Percentiles rank a stretch among this genome's conserved stretches.
phyloP scores from a whole-genome alignment of 139 green algal species.

The Coccomyxa sp. region DNA sequence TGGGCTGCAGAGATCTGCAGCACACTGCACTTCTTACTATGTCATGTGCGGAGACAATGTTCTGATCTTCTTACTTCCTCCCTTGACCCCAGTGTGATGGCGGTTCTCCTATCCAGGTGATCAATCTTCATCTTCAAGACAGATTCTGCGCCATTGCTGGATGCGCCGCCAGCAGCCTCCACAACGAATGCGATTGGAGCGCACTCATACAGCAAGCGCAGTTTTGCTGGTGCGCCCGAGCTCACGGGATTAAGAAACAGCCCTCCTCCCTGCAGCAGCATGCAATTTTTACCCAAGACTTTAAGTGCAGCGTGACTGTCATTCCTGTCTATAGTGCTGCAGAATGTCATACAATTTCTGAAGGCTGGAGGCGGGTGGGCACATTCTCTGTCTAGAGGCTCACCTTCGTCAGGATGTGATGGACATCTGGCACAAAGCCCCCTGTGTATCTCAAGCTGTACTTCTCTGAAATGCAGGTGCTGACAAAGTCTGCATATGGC shows the following conservation, averaged over 20 bases:
- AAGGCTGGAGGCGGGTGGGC: not conserved
- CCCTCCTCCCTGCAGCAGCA: constrained; percentile 55
- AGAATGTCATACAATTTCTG: not conserved
- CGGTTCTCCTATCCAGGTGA: constrained; percentile 2
- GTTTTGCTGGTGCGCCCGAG: constrained; percentile 57
- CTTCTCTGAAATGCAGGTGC: constrained; percentile 42
- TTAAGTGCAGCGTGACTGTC: not conserved
- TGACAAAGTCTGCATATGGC: constrained; percentile 57
- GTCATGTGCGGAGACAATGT: no score
- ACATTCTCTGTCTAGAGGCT: not conserved
- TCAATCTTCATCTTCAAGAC: constrained; percentile 43
- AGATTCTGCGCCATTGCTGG: constrained; percentile 30
- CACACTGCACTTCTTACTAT: no score
- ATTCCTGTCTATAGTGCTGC: not conserved
- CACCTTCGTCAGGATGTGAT: constrained; percentile 81
- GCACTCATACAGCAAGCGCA: constrained; percentile 82
- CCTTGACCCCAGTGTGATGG: no score
- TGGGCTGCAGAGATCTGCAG: no score
- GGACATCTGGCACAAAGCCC: constrained; percentile 78
- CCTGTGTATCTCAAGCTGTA: constrained; percentile 70
- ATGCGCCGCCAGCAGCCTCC: constrained; percentile 69
- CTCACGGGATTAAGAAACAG: constrained; percentile 81
- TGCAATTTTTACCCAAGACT: not conserved
- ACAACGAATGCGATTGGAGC: constrained; percentile 68
- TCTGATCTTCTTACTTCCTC: no score